Evolutionary conservation across 2,329 filamentous ascomycete genomes (phyloP).

Genomic region (Coccinonectria pachysandricola): DNA sequence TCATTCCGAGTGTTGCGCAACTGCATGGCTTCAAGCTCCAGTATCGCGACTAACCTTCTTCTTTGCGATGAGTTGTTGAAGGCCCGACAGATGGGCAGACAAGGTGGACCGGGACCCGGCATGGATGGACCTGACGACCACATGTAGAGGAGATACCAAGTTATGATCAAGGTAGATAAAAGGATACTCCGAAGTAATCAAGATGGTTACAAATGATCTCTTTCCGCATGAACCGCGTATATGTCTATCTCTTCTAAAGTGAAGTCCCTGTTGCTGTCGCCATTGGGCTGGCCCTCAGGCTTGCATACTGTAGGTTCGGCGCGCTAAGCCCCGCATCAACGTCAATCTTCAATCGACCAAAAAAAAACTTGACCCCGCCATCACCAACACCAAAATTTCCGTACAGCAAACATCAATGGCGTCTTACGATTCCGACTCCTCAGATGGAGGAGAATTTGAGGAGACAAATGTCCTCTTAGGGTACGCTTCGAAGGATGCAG

Average conservation of each 20-base stretch:
- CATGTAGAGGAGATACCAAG: conserved; percentile 31
- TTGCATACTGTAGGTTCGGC: conserved; percentile 7
- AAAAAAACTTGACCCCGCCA: conserved; percentile 34
- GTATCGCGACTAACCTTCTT: conserved; percentile 89
- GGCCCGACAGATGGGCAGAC: conserved; percentile 83
- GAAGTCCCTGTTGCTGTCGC: conserved; percentile 1
- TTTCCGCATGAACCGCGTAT: too few species aligned
- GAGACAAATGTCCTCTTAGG: conserved; percentile 85
- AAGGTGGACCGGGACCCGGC: conserved; percentile 51
- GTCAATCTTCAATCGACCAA: conserved; percentile 12
- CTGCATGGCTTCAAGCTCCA: conserved; percentile 83
- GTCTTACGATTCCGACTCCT: conserved; percentile 80
- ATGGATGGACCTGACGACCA: conserved; percentile 51
- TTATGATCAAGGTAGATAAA: conserved; percentile 29
- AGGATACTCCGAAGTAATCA: conserved; percentile 19
- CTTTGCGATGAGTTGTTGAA: conserved; percentile 96
- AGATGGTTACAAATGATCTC: conserved; percentile 15
- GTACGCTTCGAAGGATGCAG: conserved; percentile 71
- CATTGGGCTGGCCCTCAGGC: background rate
- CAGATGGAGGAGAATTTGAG: conserved; percentile 57
- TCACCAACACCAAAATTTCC: conserved; percentile 10
- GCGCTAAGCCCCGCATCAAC: conserved; percentile 23
- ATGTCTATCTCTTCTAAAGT: conserved; percentile 1
- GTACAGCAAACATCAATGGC: conserved; percentile 41
- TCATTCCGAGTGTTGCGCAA: conserved; percentile 93